Evolutionary conservation across 2,329 filamentous ascomycete genomes (phyloP), one percentile per base, ranked within the genome.

Genomic region (Dactylellina haptotyla): DNA sequence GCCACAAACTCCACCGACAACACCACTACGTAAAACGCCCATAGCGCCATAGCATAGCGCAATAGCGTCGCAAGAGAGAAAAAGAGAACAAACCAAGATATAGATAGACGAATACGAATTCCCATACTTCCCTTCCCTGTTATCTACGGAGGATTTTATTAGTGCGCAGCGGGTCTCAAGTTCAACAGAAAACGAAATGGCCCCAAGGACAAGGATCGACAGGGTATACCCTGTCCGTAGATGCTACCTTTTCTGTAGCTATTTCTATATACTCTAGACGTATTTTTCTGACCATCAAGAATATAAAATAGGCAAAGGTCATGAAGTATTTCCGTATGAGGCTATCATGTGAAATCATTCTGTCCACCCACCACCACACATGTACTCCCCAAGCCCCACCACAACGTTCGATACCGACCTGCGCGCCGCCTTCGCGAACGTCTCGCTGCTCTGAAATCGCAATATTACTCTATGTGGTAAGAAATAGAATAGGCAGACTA

Each of bases 311-410:
- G 18, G 14, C 32, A 41, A 28, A 54, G 56, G 69, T 73, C 69
- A 73, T 73, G 69, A 73, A 73, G 39, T 61, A 66, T 62, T 62
- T 73, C 69, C 69, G 30, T 66, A 65, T 73, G 69, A 73, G 69
- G 61, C 26, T 65, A 73, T 73, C 69, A 73, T 73, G 69, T 73
- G 69, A 32, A 73, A 57, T 73, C 61, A 9, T 53, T 53, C 53
- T 63, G 10, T 46, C 18, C n/a, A 14, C 18, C 39, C 5, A 37
- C 25, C 14, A 26, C 51, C 25, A 23, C 41, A 59, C 56, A 48
- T 37, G 39, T 59, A 48, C n/a, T 28, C 16, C 16, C 32, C 30
- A 54, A 16, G 14, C 37, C 37, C 54, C 54, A 58, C 54, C 34
- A 20, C 34, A 34, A 43, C 20, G 23, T 26, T 37, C 26, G 23